These are phyloP conservation scores for Pseudogymnoascus sp. DNA, from an alignment of 2,329 filamentous ascomycete genomes.

Conservation along the genomic window DNA sequence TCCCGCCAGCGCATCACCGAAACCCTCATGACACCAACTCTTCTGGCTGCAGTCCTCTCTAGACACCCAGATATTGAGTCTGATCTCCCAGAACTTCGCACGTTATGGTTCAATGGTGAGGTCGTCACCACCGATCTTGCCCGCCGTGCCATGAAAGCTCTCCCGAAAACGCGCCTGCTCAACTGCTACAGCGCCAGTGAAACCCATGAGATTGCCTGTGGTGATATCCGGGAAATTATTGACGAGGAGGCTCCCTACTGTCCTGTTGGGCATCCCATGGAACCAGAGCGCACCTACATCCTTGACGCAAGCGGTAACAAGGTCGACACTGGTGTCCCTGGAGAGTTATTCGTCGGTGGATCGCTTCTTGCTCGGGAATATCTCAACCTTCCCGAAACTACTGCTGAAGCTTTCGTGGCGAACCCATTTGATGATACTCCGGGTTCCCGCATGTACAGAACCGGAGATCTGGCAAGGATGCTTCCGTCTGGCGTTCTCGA, in stretches of 20 bases:
- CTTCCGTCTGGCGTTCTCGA: slow-evolving; percentile 72
- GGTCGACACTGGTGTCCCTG: slow-evolving; percentile 53
- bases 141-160: slow-evolving; percentile 47
- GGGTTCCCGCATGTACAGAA: slow-evolving; percentile 67
- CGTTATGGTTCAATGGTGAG: slow-evolving; percentile 74
- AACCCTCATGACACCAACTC: slow-evolving; percentile 75
- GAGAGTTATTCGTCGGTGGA: slow-evolving; percentile 72
- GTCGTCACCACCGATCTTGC: slow-evolving; percentile 73
- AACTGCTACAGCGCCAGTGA: slow-evolving; percentile 80
- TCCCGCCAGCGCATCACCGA: slow-evolving; percentile 60
- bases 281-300: slow-evolving; percentile 62
- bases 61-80: slow-evolving; percentile 57
- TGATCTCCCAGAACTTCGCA: slow-evolving; percentile 56
- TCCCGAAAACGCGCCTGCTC: slow-evolving; percentile 61
- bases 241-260: slow-evolving; percentile 58
- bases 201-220: slow-evolving; percentile 52
- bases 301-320: slow-evolving; percentile 59
- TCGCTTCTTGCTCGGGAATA: slow-evolving; percentile 66
- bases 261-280: slow-evolving; percentile 63
- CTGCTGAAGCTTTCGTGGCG: slow-evolving; percentile 59
- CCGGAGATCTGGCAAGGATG: slow-evolving; percentile 78
- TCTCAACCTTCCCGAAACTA: slow-evolving; percentile 70
- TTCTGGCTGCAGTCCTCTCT: slow-evolving; percentile 65
- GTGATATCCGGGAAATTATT: slow-evolving; percentile 62
- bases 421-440: slow-evolving; percentile 53